Evolutionary conservation across 2,329 filamentous ascomycete genomes (phyloP).

Genomic region (Pestalotiopsis sp.): DNA sequence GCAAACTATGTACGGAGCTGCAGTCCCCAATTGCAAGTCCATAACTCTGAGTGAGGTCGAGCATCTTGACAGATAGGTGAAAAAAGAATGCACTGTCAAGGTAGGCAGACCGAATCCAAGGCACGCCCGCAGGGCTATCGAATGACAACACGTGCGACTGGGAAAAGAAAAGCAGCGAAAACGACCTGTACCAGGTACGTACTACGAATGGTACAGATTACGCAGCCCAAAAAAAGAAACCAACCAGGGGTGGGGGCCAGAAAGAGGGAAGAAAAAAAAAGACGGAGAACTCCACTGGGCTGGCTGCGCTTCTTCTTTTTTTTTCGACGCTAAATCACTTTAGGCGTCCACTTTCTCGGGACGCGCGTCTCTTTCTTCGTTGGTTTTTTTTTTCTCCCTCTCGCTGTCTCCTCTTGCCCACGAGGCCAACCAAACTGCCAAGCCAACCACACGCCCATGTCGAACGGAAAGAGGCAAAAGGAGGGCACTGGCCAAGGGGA

Average conservation of each 20-base stretch:
- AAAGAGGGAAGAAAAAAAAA: neutral
- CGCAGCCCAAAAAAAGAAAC: neutral
- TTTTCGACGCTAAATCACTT: neutral
- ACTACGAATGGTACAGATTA: too few species aligned
- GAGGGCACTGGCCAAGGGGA: neutral
- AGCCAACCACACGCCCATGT: neutral
- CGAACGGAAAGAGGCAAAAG: neutral
- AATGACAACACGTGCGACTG: neutral
- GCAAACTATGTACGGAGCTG: too few species aligned
- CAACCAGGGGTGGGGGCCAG: neutral
- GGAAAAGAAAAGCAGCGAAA: neutral
- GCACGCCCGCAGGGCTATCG: neutral
- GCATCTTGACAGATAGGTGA: neutral
- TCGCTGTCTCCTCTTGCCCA: neutral
- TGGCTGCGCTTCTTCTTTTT: neutral
- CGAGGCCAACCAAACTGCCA: neutral
- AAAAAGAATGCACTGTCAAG: neutral
- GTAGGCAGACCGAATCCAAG: neutral
- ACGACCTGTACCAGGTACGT: too few species aligned
- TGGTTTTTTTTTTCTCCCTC: neutral
- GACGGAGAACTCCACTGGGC: neutral
- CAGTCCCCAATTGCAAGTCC: neutral
- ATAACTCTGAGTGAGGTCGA: too few species aligned
- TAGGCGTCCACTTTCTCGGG: constrained; percentile 14
- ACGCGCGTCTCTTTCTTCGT: constrained; percentile 22